Conservation (phyloP, 2,329 filamentous ascomycete species). For the Hawksworthiomyces lignivorus region DNA sequence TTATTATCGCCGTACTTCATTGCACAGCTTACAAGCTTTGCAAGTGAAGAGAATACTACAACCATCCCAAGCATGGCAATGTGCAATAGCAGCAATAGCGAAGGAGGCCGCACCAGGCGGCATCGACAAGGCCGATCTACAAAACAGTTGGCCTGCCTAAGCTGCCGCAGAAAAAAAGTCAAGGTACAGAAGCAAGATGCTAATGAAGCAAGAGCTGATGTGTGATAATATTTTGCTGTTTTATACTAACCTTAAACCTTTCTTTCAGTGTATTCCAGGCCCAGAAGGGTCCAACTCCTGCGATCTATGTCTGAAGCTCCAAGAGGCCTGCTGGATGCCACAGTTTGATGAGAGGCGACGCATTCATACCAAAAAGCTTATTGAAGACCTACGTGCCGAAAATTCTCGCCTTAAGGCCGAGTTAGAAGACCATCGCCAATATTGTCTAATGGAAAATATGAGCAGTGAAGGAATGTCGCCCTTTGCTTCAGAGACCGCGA, state of each 20-base stretch:
- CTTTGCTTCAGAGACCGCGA: too few species aligned
- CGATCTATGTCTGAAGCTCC: not conserved
- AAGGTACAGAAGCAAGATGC: too few species aligned
- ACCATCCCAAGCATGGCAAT: too few species aligned
- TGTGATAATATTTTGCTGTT: too few species aligned
- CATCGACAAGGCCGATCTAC: not conserved
- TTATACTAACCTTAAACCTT: too few species aligned
- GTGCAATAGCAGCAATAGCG: too few species aligned
- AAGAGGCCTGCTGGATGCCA: not conserved
- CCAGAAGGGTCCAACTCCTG: not conserved
- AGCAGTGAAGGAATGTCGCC: too few species aligned
- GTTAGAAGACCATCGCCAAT: slow-evolving; percentile 2
- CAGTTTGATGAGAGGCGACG: slow-evolving; percentile 1
- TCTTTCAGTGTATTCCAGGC: not conserved
- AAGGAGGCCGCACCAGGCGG: too few species aligned
- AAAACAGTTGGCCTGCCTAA: slow-evolving; percentile 1
- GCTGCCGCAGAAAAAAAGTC: slow-evolving; percentile 3
- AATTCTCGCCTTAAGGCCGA: not conserved
- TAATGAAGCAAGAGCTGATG: too few species aligned
- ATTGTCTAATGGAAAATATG: not conserved
- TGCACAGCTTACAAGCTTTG: too few species aligned
- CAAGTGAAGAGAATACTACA: too few species aligned
- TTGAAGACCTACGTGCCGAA: not conserved
- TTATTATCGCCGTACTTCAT: too few species aligned
- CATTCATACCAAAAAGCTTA: not conserved